phyloP scores from a whole-genome alignment of 768 basidiomycete genomes.

The Lactarius vividus region DNA sequence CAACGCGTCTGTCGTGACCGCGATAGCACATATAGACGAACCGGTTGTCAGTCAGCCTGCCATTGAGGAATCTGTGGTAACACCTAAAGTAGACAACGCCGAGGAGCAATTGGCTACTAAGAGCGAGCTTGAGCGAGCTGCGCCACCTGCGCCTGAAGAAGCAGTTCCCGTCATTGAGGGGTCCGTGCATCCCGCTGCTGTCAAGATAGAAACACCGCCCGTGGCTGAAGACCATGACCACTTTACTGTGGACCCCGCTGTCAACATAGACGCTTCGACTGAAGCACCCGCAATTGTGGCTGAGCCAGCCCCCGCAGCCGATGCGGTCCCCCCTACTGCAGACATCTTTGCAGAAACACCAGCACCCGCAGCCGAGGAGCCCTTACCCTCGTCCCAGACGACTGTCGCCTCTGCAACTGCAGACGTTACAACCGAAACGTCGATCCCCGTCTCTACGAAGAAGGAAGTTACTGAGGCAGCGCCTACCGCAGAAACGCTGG shows the following conservation, averaged over 20 bases:
- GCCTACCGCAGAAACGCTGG: not conserved
- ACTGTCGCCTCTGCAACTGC: not conserved
- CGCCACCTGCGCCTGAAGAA: not conserved
- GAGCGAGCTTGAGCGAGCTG: slow-evolving; percentile 4
- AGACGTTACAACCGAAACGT: not conserved
- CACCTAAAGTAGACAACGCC: not conserved
- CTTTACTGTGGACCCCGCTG: not conserved
- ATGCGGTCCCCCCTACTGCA: not conserved
- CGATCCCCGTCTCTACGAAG: not conserved
- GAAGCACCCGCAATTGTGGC: not conserved
- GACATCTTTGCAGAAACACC: not conserved
- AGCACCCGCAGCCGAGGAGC: not conserved
- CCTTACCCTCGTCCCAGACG: not conserved
- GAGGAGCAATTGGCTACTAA: not conserved
- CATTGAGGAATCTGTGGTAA: not conserved
- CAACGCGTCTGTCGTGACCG: not conserved
- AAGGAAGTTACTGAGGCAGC: not conserved
- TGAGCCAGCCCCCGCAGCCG: not conserved
- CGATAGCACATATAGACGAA: not conserved
- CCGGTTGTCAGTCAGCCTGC: not conserved
- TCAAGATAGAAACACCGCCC: not conserved
- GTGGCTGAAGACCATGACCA: not conserved
- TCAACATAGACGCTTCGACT: not conserved
- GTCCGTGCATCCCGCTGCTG: not conserved
- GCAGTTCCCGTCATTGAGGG: slow-evolving; percentile 7